A percentile compares a stretch with the other conserved stretches of the same genome.
These are phyloP conservation scores for Fusarium sp. DNA, from an alignment of 2,329 filamentous ascomycete species.

Conservation along the genomic window DNA sequence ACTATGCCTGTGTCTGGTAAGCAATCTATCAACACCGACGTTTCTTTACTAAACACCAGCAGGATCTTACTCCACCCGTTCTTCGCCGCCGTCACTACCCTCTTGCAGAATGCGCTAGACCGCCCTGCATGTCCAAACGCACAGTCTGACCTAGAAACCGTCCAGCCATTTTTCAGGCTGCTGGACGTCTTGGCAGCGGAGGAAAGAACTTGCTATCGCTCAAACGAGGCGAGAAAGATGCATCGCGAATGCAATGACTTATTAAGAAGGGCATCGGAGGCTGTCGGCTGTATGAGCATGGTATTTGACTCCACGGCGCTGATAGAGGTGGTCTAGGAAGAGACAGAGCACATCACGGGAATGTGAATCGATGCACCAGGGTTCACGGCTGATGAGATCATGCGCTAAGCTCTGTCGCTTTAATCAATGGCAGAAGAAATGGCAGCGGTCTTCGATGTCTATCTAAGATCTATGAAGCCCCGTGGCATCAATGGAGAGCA, in stretches of 20 bases:
- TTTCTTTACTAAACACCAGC: not conserved
- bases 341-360: not conserved
- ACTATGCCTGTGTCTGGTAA: constrained; percentile 37
- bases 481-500: not conserved
- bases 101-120: constrained; percentile 19
- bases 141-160: constrained; percentile 14
- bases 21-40: not conserved
- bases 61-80: constrained; percentile 35
- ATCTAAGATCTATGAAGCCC: not conserved
- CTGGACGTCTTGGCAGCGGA: constrained; percentile 5
- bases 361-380: not conserved
- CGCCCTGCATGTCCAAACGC: constrained; percentile 16
- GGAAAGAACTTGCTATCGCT: constrained; percentile 3
- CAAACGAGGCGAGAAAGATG: constrained; percentile 13
- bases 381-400: not conserved
- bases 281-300: not conserved
- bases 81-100: constrained; percentile 23
- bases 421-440: not conserved
- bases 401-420: not conserved
- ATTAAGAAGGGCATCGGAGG: not conserved
- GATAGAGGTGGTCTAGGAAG: not conserved
- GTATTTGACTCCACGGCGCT: not conserved
- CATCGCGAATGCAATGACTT: not conserved
- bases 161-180: constrained; percentile 17
- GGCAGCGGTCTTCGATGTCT: not conserved